Percentiles rank a stretch among this genome's conserved stretches.
Conservation (phyloP, 495 filamentous ascomycete species). For the Penicillium lividum region DNA sequence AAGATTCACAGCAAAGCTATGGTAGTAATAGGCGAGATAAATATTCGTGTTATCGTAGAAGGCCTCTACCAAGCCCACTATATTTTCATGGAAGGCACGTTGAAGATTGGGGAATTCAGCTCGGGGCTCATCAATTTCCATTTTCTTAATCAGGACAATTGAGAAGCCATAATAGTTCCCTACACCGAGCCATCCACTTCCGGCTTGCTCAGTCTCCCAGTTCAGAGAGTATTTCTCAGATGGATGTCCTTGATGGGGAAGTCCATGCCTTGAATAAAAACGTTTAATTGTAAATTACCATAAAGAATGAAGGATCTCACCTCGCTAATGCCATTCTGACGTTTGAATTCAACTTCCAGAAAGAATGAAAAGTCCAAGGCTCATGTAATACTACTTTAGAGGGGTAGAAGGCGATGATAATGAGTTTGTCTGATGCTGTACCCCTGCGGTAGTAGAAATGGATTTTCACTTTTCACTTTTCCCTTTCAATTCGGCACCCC, state of each 20-base stretch:
- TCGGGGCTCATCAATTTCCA: neutral
- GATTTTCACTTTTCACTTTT: too few relatives aligned
- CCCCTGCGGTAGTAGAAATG: too few relatives aligned
- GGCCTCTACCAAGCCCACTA: constrained; percentile 8
- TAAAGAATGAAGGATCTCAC: too few relatives aligned
- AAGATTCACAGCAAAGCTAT: neutral
- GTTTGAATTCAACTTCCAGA: too few relatives aligned
- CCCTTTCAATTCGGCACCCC: too few relatives aligned
- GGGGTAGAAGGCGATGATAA: too few relatives aligned
- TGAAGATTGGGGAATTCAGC: constrained; percentile 4
- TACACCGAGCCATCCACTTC: constrained; percentile 7
- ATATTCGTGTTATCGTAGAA: neutral
- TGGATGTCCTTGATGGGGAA: constrained; percentile 6
- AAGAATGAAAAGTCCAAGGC: too few relatives aligned
- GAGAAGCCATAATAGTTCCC: constrained; percentile 12
- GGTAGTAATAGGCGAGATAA: neutral
- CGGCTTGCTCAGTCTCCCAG: constrained; percentile 9
- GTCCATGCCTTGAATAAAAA: constrained; percentile 3
- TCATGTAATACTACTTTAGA: too few relatives aligned
- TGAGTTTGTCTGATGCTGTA: too few relatives aligned
- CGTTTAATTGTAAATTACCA: too few relatives aligned
- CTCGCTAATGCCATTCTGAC: too few relatives aligned
- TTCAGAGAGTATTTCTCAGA: constrained; percentile 11
- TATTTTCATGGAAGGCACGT: constrained; percentile 2
- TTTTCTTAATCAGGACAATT: constrained; percentile 11